Evolutionary conservation across 2,329 filamentous ascomycete species (phyloP).

Genomic region (Lasiodiplodia sp.): DNA sequence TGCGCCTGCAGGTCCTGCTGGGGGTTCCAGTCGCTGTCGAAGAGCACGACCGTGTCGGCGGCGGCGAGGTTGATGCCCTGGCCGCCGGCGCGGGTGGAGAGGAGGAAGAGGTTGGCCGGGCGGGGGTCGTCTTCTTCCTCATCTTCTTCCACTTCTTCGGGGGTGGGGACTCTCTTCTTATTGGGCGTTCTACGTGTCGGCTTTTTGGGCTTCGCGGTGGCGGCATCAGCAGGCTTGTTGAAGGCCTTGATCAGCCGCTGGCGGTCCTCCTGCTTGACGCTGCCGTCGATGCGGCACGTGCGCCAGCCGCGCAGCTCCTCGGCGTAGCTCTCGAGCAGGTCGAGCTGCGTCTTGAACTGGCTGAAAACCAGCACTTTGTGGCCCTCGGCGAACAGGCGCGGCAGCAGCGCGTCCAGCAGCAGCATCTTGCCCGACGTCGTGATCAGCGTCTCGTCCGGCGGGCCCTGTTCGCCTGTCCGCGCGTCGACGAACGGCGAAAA

Average conservation of each 20-base stretch:
- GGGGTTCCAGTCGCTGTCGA: slow-evolving; percentile 92
- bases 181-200: not conserved
- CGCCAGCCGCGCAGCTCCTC: slow-evolving; percentile 78
- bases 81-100: slow-evolving; percentile 90
- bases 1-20: slow-evolving; percentile 97
- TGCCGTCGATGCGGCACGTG: slow-evolving; percentile 89
- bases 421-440: slow-evolving; percentile 96
- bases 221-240: slow-evolving; percentile 48
- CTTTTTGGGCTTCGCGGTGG: slow-evolving; percentile 11
- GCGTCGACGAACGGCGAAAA: slow-evolving; percentile 78
- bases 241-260: slow-evolving; percentile 59
- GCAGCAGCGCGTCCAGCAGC: slow-evolving; percentile 84
- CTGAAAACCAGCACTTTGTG: slow-evolving; percentile 97
- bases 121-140: slow-evolving; percentile 54
- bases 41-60: slow-evolving; percentile 91
- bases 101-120: slow-evolving; percentile 76
- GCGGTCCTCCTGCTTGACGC: slow-evolving; percentile 72
- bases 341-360: slow-evolving; percentile 93
- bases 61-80: slow-evolving; percentile 94
- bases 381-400: slow-evolving; percentile 72
- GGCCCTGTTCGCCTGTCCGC: slow-evolving; percentile 52
- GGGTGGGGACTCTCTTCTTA: not conserved
- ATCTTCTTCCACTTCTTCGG: slow-evolving; percentile 32
- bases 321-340: slow-evolving; percentile 89
- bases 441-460: slow-evolving; percentile 79